phyloP scores from a whole-genome alignment of 1,284 basidiomycete genomes.

The Leucoagaricus sp. region DNA sequence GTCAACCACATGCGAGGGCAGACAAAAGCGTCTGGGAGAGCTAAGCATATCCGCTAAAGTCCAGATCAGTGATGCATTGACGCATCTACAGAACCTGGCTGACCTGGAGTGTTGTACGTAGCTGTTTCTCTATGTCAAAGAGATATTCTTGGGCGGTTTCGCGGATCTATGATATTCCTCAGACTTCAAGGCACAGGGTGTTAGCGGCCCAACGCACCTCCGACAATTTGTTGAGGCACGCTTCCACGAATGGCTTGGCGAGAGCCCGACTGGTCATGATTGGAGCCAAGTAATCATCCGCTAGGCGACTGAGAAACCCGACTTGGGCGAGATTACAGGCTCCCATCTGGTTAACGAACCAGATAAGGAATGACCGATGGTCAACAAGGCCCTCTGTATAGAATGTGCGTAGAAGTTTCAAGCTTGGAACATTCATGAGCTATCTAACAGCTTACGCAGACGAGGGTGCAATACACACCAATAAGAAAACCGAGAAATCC shows the following conservation, averaged over 20 bases:
- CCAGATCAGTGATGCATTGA: not conserved
- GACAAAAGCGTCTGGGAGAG: slow-evolving; percentile 71
- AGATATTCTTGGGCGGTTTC: slow-evolving; percentile 55
- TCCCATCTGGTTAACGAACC: slow-evolving; percentile 81
- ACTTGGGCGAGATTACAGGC: slow-evolving; percentile 83
- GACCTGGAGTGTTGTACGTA: slow-evolving; percentile 64
- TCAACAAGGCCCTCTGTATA: slow-evolving; percentile 85
- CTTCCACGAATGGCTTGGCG: slow-evolving; percentile 65
- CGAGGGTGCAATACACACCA: slow-evolving; percentile 49
- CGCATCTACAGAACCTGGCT: slow-evolving; percentile 8
- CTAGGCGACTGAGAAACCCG: slow-evolving; percentile 76
- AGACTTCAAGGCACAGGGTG: not conserved
- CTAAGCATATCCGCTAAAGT: slow-evolving; percentile 62
- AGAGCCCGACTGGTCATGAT: slow-evolving; percentile 69
- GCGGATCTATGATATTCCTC: slow-evolving; percentile 44
- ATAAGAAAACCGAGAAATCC: slow-evolving; percentile 84
- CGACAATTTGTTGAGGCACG: slow-evolving; percentile 62
- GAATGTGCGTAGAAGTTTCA: slow-evolving; percentile 76
- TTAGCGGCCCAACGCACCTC: slow-evolving; percentile 54
- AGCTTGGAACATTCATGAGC: slow-evolving; percentile 40
- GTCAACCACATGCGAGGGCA: slow-evolving; percentile 68
- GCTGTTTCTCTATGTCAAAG: slow-evolving; percentile 51
- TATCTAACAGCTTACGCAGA: not conserved
- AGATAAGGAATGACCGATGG: slow-evolving; percentile 75
- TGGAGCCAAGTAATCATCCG: slow-evolving; percentile 79